These are phyloP conservation scores for Heliocybe sulcata DNA, from an alignment of 1,284 basidiomycete species.

Conservation along the genomic window DNA sequence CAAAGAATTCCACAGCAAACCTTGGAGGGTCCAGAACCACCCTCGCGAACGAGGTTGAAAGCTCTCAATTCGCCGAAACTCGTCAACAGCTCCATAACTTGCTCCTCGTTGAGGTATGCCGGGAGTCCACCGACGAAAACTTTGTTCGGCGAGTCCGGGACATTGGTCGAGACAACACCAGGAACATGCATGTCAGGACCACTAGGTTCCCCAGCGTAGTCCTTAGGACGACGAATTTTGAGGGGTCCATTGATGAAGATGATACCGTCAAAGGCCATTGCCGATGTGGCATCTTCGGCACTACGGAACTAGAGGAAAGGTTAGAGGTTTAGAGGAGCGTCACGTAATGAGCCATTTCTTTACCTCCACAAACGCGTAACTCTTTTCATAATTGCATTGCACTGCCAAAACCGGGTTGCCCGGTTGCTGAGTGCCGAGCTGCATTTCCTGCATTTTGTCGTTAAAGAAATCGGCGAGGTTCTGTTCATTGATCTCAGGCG, in stretches of 20 bases:
- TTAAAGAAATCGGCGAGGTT: slow-evolving; percentile 93
- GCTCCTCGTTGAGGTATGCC: slow-evolving; percentile 92
- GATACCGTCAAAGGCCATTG: slow-evolving; percentile 95
- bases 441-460: slow-evolving; percentile 89
- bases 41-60: slow-evolving; percentile 97
- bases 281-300: slow-evolving; percentile 92
- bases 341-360: slow-evolving; percentile 14
- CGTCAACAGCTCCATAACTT: slow-evolving; percentile 96
- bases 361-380: slow-evolving; percentile 95
- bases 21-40: slow-evolving; percentile 84
- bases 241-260: slow-evolving; percentile 90
- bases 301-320: slow-evolving; percentile 75
- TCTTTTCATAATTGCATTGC: slow-evolving; percentile 96
- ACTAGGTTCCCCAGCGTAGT: slow-evolving; percentile 79
- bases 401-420: slow-evolving; percentile 90
- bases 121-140: slow-evolving; percentile 96
- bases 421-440: slow-evolving; percentile 73
- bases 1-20: slow-evolving; percentile 26
- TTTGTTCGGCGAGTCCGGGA: slow-evolving; percentile 97
- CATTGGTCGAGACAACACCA: slow-evolving; percentile 92
- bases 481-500: slow-evolving; percentile 85
- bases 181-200: slow-evolving; percentile 75
- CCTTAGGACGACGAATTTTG: slow-evolving; percentile 95
- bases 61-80: slow-evolving; percentile 96
- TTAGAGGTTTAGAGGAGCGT: slow-evolving; percentile 2